Percentiles rank a stretch among this genome's conserved stretches.
phyloP scores from a whole-genome alignment of 345 rosid species.

The Viola odorata region DNA sequence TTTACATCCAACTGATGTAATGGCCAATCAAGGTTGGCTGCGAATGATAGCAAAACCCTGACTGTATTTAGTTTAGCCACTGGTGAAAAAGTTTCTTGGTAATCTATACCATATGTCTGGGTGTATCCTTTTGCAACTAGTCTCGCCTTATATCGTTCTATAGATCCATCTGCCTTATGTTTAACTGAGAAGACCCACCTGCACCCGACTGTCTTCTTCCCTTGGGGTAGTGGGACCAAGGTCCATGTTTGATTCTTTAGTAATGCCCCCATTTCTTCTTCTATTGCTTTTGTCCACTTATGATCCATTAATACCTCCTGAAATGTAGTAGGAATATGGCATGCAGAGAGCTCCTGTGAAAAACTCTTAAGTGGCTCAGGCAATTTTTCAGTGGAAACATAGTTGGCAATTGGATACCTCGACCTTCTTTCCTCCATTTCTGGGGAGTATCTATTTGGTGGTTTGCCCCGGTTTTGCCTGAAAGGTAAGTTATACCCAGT shows the following conservation, averaged over 20 bases:
- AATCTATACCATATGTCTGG: not conserved
- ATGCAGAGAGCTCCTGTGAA: not conserved
- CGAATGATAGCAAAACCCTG: not conserved
- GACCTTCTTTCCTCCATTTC: not conserved
- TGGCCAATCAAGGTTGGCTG: not conserved
- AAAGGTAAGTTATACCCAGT: not conserved
- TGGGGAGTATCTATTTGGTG: conserved; percentile 1
- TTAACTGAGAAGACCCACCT: not conserved
- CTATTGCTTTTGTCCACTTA: not conserved
- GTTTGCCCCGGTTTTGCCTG: not conserved
- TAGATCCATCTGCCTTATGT: not conserved
- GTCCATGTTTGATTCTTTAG: not conserved
- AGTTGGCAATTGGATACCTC: not conserved
- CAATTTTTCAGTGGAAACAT: not conserved
- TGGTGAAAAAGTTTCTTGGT: not conserved
- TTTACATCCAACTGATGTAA: not conserved
- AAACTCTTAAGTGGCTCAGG: not conserved
- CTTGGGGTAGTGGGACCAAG: not conserved
- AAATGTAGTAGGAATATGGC: not conserved
- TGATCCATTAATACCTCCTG: not conserved
- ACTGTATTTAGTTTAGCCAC: not conserved
- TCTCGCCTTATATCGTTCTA: not conserved
- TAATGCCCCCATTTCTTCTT: conserved; percentile 1
- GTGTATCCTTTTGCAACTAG: not conserved
- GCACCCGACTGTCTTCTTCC: not conserved